These are phyloP conservation scores for Millerozyma miso DNA, from an alignment of 805 yeast genomes.

Conservation along the genomic window DNA sequence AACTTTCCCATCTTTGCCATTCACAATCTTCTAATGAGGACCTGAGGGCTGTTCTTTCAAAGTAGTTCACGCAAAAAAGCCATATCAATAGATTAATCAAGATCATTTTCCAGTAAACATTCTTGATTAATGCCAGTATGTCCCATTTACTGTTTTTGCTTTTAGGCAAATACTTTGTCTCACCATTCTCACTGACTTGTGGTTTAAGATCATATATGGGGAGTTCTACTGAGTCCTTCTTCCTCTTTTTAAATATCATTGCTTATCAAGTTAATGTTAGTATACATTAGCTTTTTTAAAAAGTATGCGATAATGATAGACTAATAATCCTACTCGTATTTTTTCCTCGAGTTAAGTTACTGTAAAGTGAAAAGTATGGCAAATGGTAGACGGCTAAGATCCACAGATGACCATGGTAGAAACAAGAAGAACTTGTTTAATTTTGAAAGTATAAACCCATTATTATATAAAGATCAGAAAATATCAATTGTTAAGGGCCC, in stretches of 20 bases:
- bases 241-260: neutral
- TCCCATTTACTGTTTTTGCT: neutral
- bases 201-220: neutral
- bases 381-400: constrained; percentile 24
- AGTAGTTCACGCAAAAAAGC: constrained; percentile 25
- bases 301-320: too few relatives aligned
- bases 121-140: neutral
- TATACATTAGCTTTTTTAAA: neutral
- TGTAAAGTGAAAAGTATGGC: neutral
- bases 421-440: constrained; percentile 23
- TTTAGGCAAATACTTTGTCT: neutral
- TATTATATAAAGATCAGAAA: constrained; percentile 13
- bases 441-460: constrained; percentile 29
- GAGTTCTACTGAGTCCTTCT: neutral
- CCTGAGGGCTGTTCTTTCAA: constrained; percentile 28
- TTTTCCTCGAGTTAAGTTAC: too few relatives aligned
- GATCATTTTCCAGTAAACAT: constrained; percentile 5
- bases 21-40: constrained; percentile 23
- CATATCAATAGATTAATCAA: constrained; percentile 16
- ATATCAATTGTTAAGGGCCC: neutral
- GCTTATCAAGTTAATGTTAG: neutral
- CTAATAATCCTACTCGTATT: too few relatives aligned
- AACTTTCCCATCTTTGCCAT: constrained; percentile 68
- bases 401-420: constrained; percentile 16
- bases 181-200: neutral